Conservation (phyloP, 163 green algal species). For the Scenedesmus sp. region DNA sequence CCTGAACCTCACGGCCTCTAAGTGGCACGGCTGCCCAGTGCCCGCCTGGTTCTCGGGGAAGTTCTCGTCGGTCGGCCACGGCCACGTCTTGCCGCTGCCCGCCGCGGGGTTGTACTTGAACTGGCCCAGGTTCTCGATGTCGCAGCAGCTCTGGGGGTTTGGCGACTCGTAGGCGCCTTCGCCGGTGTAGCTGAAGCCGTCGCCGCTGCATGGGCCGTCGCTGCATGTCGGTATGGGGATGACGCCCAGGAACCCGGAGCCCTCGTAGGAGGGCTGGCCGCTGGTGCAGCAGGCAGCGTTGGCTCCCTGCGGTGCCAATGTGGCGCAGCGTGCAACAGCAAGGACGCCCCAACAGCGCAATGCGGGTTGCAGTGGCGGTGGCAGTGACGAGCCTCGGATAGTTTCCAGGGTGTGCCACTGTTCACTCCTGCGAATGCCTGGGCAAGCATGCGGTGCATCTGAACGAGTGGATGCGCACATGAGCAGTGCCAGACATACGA, state of each 20-base stretch:
- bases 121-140: neutral
- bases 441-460: neutral
- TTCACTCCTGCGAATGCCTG: too few relatives aligned
- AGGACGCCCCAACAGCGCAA: too few relatives aligned
- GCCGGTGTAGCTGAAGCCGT: neutral
- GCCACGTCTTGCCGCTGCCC: neutral
- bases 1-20: neutral
- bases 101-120: neutral
- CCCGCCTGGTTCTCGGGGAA: neutral
- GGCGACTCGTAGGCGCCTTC: neutral
- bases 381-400: too few relatives aligned
- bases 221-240: neutral
- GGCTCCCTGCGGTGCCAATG: neutral
- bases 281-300: neutral
- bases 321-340: too few relatives aligned
- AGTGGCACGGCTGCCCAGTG: neutral
- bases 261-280: neutral
- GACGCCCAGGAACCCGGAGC: neutral
- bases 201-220: neutral
- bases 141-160: neutral
- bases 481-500: too few relatives aligned
- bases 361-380: too few relatives aligned
- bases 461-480: neutral
- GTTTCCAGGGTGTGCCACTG: too few relatives aligned
- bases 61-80: neutral